These are phyloP conservation scores for Cutaneotrichosporon sp. DNA, from an alignment of 1,284 basidiomycete species.

Conservation along the genomic window DNA sequence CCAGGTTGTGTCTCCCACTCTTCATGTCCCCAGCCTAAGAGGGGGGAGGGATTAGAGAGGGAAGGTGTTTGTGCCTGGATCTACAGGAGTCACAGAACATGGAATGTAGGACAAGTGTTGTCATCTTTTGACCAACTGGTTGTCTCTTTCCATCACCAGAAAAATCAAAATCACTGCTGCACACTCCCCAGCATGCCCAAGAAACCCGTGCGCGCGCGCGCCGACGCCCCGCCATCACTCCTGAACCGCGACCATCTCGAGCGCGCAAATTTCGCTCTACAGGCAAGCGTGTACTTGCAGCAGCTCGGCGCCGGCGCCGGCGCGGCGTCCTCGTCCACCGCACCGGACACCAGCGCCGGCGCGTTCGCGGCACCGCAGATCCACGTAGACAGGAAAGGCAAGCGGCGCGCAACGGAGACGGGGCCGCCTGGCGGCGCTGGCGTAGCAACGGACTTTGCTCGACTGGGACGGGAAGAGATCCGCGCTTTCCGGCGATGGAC, in stretches of 20 bases:
- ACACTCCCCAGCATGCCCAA: not conserved
- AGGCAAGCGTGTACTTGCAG: conserved; percentile 38
- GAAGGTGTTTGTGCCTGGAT: too few species aligned
- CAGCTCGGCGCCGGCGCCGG: conserved; percentile 19
- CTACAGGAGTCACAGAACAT: too few species aligned
- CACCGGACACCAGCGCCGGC: too few species aligned
- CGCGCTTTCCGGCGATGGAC: conserved; percentile 29
- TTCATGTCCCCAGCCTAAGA: too few species aligned
- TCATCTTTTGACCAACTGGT: not conserved
- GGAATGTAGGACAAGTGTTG: not conserved
- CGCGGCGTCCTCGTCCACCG: not conserved
- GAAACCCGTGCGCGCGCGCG: not conserved
- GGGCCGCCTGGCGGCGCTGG: not conserved
- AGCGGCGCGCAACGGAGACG: not conserved
- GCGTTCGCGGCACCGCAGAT: too few species aligned
- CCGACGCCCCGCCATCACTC: conserved; percentile 21
- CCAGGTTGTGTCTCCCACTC: too few species aligned
- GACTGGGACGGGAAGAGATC: conserved; percentile 29
- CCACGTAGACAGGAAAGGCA: not conserved
- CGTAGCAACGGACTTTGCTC: conserved; percentile 14
- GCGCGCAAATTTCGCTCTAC: conserved; percentile 38
- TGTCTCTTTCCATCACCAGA: not conserved
- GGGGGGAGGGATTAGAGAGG: not conserved
- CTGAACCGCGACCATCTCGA: conserved; percentile 38
- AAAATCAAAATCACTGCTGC: too few species aligned